phyloP scores from a whole-genome alignment of 169 alveolate species.

The Theileria sp. region DNA sequence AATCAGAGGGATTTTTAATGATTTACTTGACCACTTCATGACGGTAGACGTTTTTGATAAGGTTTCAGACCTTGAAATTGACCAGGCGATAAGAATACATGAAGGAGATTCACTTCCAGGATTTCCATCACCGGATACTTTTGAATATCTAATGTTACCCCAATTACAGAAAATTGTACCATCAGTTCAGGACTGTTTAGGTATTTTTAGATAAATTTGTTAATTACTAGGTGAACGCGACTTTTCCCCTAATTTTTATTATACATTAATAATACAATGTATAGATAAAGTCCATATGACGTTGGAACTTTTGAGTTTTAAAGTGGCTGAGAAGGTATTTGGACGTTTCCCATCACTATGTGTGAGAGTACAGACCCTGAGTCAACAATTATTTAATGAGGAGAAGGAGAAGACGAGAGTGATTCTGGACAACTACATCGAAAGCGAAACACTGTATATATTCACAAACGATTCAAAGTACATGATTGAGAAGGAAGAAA shows the following conservation, averaged over 20 bases:
- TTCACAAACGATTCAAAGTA: constrained; percentile 93
- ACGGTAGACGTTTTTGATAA: constrained; percentile 79
- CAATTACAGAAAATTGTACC: constrained; percentile 86
- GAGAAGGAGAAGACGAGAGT: constrained; percentile 87
- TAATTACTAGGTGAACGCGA: neutral
- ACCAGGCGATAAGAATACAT: constrained; percentile 93
- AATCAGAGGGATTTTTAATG: constrained; percentile 86
- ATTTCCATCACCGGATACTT: constrained; percentile 96
- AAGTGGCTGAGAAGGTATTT: constrained; percentile 88
- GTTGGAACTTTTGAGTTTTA: constrained; percentile 86
- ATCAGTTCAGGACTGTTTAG: constrained; percentile 70
- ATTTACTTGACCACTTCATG: constrained; percentile 86
- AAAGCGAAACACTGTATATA: constrained; percentile 87
- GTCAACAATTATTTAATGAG: constrained; percentile 80
- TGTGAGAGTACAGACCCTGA: constrained; percentile 85
- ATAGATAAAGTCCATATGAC: constrained; percentile 78
- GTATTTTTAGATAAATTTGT: neutral
- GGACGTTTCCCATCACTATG: constrained; percentile 89
- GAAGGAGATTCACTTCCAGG: constrained; percentile 99
- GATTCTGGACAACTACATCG: constrained; percentile 85
- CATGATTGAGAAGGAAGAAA: constrained; percentile 77
- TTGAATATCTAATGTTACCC: constrained; percentile 92
- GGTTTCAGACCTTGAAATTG: constrained; percentile 91
- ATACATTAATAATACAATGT: neutral
- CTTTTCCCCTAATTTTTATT: neutral